Conservation (phyloP, 169 alveolate species). For the Cryptosporidium xiaoi region DNA sequence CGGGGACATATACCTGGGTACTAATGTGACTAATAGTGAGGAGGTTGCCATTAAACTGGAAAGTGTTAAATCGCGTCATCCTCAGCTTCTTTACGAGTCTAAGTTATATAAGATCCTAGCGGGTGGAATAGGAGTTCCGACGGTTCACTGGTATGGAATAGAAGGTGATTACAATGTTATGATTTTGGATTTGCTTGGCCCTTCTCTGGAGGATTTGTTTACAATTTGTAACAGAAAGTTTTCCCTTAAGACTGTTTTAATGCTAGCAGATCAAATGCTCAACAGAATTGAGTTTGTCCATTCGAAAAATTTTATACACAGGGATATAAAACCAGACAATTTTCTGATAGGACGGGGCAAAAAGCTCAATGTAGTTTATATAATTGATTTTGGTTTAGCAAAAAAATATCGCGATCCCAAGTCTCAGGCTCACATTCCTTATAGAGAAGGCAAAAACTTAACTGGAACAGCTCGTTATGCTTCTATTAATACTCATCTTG, state of each 20-base stretch:
- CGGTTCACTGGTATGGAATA: conserved; percentile 97
- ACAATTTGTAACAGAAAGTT: conserved; percentile 94
- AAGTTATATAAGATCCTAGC: conserved; percentile 94
- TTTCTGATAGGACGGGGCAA: conserved; percentile 93
- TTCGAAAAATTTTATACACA: conserved; percentile 94
- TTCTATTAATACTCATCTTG: conserved; percentile 97
- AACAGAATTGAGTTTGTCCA: conserved; percentile 94
- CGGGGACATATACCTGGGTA: conserved; percentile 97
- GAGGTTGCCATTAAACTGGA: conserved; percentile 94
- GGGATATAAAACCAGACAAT: conserved; percentile 98
- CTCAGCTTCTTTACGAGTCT: conserved; percentile 96
- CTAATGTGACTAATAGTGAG: conserved; percentile 93
- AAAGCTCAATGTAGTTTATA: conserved; percentile 88
- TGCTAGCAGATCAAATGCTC: conserved; percentile 96
- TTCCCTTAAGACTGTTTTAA: conserved; percentile 93
- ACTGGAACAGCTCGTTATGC: conserved; percentile 98
- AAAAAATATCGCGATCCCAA: conserved; percentile 95
- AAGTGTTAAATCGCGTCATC: conserved; percentile 94
- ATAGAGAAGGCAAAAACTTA: conserved; percentile 95
- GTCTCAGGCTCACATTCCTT: conserved; percentile 97
- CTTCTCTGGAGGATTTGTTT: conserved; percentile 96
- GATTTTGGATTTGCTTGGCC: conserved; percentile 97
- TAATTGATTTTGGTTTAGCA: conserved; percentile 96
- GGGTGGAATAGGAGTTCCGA: conserved; percentile 97
- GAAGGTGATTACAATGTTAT: conserved; percentile 98